Evolutionary conservation across 2,329 filamentous ascomycete species (phyloP), one percentile per base, ranked within the genome.

Genomic region (Juglanconis sp.): DNA sequence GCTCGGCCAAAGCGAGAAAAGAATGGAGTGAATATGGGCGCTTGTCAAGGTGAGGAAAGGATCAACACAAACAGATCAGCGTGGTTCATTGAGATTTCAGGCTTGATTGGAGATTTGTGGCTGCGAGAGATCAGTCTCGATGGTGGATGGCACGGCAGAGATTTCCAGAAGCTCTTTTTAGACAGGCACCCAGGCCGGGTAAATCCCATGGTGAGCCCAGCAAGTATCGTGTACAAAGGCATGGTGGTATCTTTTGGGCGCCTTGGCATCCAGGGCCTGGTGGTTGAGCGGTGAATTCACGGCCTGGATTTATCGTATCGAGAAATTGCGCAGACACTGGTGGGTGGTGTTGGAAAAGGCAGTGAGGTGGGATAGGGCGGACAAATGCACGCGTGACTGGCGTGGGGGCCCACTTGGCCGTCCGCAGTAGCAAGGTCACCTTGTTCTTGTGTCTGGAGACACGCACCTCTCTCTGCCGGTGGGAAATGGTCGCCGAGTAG

Each of bases 1-100:
- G 34, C 50, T 57, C 59, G 54, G 59, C 24, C 49, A 57, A 47
- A 57, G 54, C 54, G 59, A 57, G 59, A 50, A 46, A 44, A 35
- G 9, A 3, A 48, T 48, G 46, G 46, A 13, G 44, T 17, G 44
- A 46, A 46, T 46, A 46, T n/a, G 44, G 47, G 47, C n/a, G 3
- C 17, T 15, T 47, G n/a, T 9, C 44, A 47, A 47, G 44, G 15
- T 17, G 44, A 47, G 44, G 38, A 42, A 42, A 15, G 10, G 38
- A 42, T 42, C 38, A 42, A 15, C 38, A 42, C 38, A 24, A 24
- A 24, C 17, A 24, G 38, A 10, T 15, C n/a, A 42, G n/a, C 38
- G 4, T 15, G n/a, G 11, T 6, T 7, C 9, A 6, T 42, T 24
- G 17, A 24, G 38, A 42, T 42, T 42, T 4, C 38, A 31, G 34